phyloP scores from a whole-genome alignment of 345 rosid species.

The Lumnitzera racemosa region DNA sequence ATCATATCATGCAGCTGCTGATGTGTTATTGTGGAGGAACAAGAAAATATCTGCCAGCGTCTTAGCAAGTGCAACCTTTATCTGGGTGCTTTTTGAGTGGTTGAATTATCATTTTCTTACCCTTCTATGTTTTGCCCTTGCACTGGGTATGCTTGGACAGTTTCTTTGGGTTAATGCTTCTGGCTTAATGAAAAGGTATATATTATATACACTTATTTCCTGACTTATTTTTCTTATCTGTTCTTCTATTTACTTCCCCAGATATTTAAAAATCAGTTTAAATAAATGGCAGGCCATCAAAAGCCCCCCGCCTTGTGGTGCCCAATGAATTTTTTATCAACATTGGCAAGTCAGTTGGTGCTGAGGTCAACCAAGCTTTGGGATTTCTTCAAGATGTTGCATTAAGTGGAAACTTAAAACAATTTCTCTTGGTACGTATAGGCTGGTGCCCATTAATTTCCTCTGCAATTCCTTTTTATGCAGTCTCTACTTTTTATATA shows the following conservation, averaged over 20 bases:
- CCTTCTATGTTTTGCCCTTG: conserved; percentile 50
- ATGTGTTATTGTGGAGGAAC: conserved; percentile 95
- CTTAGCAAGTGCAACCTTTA: conserved; percentile 57
- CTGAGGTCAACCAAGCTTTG: conserved; percentile 58
- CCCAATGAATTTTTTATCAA: conserved; percentile 71
- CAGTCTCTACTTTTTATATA: too few relatives aligned
- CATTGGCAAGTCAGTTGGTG: conserved; percentile 51
- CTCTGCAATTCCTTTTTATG: background rate
- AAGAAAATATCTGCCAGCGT: conserved; percentile 83
- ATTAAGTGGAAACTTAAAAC: conserved; percentile 67
- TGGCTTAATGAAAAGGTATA: conserved; percentile 58
- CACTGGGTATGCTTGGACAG: conserved; percentile 78
- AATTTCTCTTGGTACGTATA: conserved; percentile 56
- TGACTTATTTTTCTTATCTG: conserved; percentile 3
- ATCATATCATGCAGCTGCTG: conserved; percentile 68
- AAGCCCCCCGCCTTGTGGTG: conserved; percentile 70
- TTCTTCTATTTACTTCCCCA: background rate
- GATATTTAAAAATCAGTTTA: too few relatives aligned
- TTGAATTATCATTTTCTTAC: conserved; percentile 77
- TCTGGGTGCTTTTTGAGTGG: conserved; percentile 95
- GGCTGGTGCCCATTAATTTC: background rate
- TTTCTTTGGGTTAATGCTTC: conserved; percentile 80
- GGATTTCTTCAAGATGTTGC: conserved; percentile 70
- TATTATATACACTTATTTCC: background rate
- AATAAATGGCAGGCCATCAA: conserved; percentile 41